Percentiles rank a stretch among this genome's conserved stretches.
Conservation (phyloP, 2,329 filamentous ascomycete genomes). For the Neopestalotiopsis rosae region DNA sequence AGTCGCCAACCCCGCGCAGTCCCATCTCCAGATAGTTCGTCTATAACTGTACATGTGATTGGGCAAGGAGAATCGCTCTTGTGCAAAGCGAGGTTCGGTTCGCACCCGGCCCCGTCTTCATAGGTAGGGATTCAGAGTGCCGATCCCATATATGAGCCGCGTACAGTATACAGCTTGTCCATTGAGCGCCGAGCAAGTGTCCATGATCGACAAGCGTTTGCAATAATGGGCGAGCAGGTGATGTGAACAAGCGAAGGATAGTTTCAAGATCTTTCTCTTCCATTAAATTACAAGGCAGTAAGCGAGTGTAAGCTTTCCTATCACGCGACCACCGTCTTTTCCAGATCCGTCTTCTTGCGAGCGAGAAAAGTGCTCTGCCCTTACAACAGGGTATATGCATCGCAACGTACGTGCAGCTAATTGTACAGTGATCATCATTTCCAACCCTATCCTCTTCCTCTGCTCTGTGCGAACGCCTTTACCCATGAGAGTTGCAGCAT, state of each 20-base stretch:
- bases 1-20: background rate
- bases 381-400: constrained; percentile 20
- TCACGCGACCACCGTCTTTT: constrained; percentile 16
- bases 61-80: background rate
- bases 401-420: constrained; percentile 16
- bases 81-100: constrained; percentile 13
- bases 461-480: constrained; percentile 15
- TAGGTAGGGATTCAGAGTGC: constrained; percentile 8
- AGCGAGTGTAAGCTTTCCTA: constrained; percentile 22
- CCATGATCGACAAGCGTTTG: background rate
- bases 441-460: constrained; percentile 15
- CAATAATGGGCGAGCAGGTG: background rate
- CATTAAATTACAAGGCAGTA: constrained; percentile 25
- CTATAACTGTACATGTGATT: background rate
- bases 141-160: constrained; percentile 14
- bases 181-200: background rate
- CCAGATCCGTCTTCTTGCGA: constrained; percentile 13
- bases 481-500: constrained; percentile 4
- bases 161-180: background rate
- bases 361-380: constrained; percentile 21
- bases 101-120: constrained; percentile 12
- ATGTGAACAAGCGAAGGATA: background rate
- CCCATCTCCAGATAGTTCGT: background rate
- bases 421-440: constrained; percentile 20
- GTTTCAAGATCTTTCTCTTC: constrained; percentile 18